Evolutionary conservation across 2,329 filamentous ascomycete species (phyloP).

Genomic region (Fusarium sp.): DNA sequence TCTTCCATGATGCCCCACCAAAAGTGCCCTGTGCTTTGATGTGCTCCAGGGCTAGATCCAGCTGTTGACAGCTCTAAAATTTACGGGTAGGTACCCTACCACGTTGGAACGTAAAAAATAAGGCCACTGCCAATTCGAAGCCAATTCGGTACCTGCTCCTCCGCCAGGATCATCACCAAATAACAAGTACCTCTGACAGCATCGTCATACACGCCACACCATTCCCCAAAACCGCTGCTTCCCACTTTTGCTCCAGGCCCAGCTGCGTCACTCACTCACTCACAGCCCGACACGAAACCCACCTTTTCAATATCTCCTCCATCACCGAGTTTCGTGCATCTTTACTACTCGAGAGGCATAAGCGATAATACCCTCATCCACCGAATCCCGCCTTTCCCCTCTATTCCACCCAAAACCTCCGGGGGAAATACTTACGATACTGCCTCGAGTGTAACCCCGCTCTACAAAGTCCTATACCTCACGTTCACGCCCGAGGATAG

Average conservation of each 20-base stretch:
- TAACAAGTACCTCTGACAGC: constrained; percentile 17
- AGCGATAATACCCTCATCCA: constrained; percentile 30
- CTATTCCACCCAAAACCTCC: background rate
- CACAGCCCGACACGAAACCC: constrained; percentile 29
- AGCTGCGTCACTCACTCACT: constrained; percentile 37
- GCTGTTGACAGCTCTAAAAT: background rate
- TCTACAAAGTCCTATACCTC: background rate
- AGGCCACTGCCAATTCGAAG: background rate
- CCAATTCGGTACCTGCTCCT: background rate
- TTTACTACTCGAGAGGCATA: constrained; percentile 9
- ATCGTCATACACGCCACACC: constrained; percentile 44
- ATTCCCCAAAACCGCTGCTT: constrained; percentile 35
- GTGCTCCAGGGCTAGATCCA: constrained; percentile 20
- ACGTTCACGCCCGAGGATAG: constrained; percentile 3
- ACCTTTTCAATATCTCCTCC: constrained; percentile 23
- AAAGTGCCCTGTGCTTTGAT: constrained; percentile 26
- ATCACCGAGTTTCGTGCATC: constrained; percentile 17
- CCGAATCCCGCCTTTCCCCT: constrained; percentile 7
- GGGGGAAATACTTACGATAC: background rate
- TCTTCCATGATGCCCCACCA: constrained; percentile 1
- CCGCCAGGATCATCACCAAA: background rate
- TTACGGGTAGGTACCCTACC: background rate
- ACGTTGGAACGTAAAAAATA: constrained; percentile 16
- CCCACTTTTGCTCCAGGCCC: constrained; percentile 41
- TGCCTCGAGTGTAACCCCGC: constrained; percentile 15